Conservation (phyloP, 2,329 filamentous ascomycete species). For the Esteya vermicola region DNA sequence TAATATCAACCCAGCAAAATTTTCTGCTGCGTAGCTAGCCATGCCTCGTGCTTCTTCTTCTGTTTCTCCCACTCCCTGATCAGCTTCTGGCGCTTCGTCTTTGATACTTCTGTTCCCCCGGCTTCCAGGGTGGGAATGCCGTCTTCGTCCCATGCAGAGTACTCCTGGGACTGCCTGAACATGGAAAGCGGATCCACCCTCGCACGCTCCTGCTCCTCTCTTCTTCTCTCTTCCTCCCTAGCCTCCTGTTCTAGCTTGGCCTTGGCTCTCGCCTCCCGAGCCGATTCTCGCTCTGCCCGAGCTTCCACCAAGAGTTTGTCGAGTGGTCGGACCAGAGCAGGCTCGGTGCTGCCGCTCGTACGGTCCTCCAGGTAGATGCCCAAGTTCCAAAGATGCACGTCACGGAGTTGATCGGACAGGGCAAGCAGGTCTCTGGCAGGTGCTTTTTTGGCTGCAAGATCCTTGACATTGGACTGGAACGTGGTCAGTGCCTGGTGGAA, state of each 20-base stretch:
- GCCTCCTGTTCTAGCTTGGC: background rate
- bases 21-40: background rate
- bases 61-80: background rate
- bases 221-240: background rate
- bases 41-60: background rate
- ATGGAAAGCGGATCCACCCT: background rate
- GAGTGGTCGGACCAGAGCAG: background rate
- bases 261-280: background rate
- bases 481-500: background rate
- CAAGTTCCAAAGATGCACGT: background rate
- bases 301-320: background rate
- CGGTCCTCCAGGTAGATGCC: background rate
- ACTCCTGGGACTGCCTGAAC: background rate
- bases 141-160: background rate
- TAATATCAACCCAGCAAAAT: too few relatives aligned
- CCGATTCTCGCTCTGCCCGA: background rate
- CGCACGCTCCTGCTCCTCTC: background rate
- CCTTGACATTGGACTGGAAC: background rate
- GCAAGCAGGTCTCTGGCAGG: background rate
- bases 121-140: background rate
- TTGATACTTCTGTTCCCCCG: background rate
- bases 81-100: background rate
- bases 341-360: background rate
- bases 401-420: background rate
- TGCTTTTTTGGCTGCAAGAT: background rate